Percentiles rank a stretch among this genome's conserved stretches.
Evolutionary conservation across 2,329 filamentous ascomycete species (phyloP).

Genomic region (Macroventuria anomochaeta): DNA sequence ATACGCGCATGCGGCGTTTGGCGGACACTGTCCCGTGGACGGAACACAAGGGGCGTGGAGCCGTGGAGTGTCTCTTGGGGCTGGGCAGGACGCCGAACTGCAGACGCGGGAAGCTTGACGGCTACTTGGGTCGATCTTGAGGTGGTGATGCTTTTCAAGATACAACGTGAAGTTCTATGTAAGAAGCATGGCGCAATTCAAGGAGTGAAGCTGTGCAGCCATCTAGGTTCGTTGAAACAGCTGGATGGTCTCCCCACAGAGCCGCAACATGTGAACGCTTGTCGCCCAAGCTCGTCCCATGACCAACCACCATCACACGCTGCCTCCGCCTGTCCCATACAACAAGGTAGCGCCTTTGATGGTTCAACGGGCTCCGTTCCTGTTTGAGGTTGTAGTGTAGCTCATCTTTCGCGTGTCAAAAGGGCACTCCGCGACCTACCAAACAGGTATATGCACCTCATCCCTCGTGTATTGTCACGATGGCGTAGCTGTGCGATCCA

Average conservation of each 20-base stretch:
- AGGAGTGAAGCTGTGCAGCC: conserved; percentile 1
- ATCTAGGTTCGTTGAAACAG: not conserved
- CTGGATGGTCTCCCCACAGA: conserved; percentile 28
- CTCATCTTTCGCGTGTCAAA: not conserved
- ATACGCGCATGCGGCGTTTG: conserved; percentile 7
- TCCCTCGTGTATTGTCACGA: conserved; percentile 15
- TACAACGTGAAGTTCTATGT: not conserved
- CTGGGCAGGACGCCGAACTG: not conserved
- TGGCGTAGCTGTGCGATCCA: conserved; percentile 13
- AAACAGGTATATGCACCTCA: conserved; percentile 19
- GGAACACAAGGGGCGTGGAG: not conserved
- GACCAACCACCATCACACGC: conserved; percentile 17
- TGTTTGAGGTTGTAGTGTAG: not conserved
- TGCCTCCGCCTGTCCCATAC: not conserved
- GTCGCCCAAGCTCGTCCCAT: conserved; percentile 15
- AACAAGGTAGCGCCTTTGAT: not conserved
- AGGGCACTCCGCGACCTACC: not conserved
- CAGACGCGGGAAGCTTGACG: not conserved
- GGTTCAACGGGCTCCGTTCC: not conserved
- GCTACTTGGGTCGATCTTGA: not conserved
- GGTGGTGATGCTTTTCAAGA: not conserved
- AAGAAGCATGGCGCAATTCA: not conserved
- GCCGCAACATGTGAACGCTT: conserved; percentile 25
- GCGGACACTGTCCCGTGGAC: not conserved
- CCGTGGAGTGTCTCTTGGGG: conserved; percentile 8